phyloP scores from a whole-genome alignment of 2,329 filamentous ascomycete genomes.

The Apiospora koreana region DNA sequence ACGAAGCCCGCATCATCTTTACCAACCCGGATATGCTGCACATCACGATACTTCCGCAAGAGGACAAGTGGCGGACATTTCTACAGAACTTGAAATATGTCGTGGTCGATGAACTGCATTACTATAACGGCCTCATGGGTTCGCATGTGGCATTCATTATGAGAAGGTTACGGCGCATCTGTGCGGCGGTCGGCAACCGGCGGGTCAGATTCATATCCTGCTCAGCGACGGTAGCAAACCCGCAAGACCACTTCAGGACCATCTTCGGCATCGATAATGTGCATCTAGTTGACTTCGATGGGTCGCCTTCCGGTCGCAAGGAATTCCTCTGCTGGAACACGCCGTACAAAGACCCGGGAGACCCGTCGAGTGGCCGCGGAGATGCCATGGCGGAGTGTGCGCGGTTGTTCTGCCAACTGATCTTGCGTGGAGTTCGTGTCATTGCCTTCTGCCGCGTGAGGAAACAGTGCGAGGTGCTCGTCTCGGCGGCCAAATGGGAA shows the following conservation, averaged over 20 bases:
- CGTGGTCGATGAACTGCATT: slow-evolving; percentile 90
- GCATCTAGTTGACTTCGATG: slow-evolving; percentile 83
- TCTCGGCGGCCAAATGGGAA: slow-evolving; percentile 78
- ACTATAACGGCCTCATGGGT: slow-evolving; percentile 93
- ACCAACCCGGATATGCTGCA: slow-evolving; percentile 99
- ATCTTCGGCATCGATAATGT: slow-evolving; percentile 90
- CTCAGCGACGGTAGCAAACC: slow-evolving; percentile 94
- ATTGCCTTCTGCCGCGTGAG: slow-evolving; percentile 92
- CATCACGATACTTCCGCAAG: slow-evolving; percentile 88
- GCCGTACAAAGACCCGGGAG: slow-evolving; percentile 84
- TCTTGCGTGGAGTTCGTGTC: slow-evolving; percentile 83
- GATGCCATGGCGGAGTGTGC: slow-evolving; percentile 85
- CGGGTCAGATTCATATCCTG: slow-evolving; percentile 90
- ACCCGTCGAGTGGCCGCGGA: slow-evolving; percentile 83
- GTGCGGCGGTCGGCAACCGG: slow-evolving; percentile 84
- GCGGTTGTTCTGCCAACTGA: slow-evolving; percentile 84
- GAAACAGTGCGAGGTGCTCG: slow-evolving; percentile 83
- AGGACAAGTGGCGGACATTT: slow-evolving; percentile 85
- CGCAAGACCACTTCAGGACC: slow-evolving; percentile 84
- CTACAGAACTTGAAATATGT: slow-evolving; percentile 89
- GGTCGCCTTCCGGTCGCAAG: slow-evolving; percentile 87
- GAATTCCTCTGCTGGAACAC: slow-evolving; percentile 99
- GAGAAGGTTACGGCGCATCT: slow-evolving; percentile 83
- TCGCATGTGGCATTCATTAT: slow-evolving; percentile 95
- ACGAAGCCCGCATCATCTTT: slow-evolving; percentile 90